phyloP scores from a whole-genome alignment of 2,329 filamentous ascomycete species.

The Triangularia verruculosa region DNA sequence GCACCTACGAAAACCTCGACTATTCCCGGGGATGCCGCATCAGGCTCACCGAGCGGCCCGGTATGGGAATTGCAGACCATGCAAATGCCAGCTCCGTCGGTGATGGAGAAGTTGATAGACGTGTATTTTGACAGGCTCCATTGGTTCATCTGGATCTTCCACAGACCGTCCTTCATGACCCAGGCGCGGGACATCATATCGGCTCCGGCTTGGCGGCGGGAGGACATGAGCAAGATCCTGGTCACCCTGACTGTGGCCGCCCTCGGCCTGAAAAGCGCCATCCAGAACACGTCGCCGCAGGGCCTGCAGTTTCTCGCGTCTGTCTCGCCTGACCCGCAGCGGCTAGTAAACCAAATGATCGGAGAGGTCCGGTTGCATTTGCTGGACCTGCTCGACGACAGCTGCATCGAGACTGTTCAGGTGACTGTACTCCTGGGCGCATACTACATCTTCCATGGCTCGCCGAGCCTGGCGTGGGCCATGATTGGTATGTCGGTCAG shows the following conservation, averaged over 20 bases:
- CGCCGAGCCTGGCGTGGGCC: conserved; percentile 3
- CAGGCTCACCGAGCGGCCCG: conserved; percentile 1
- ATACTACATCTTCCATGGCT: conserved; percentile 4
- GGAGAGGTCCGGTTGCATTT: background rate
- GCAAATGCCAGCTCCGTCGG: conserved; percentile 2
- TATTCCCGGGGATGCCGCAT: background rate
- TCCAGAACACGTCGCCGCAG: conserved; percentile 2
- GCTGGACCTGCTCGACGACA: background rate
- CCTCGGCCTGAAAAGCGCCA: conserved; percentile 1
- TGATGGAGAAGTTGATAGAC: conserved; percentile 3
- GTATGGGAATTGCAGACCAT: conserved; percentile 3
- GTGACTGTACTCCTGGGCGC: conserved; percentile 1
- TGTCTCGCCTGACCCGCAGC: background rate
- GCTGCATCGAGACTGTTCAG: conserved; percentile 5
- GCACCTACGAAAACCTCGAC: background rate
- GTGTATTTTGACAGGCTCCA: background rate
- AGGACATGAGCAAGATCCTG: conserved; percentile 1
- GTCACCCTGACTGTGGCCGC: conserved; percentile 4
- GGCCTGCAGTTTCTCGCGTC: conserved; percentile 1
- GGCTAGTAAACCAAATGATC: conserved; percentile 1
- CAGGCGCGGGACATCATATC: conserved; percentile 2
- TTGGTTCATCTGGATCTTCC: conserved; percentile 5
- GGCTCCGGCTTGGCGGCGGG: conserved; percentile 1
- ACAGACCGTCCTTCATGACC: conserved; percentile 1
- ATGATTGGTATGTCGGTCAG: conserved; percentile 4